A percentile compares a stretch with the other conserved stretches of the same genome.
Conservation (phyloP, 2,329 filamentous ascomycete species). For the Exophiala alcalophila region DNA sequence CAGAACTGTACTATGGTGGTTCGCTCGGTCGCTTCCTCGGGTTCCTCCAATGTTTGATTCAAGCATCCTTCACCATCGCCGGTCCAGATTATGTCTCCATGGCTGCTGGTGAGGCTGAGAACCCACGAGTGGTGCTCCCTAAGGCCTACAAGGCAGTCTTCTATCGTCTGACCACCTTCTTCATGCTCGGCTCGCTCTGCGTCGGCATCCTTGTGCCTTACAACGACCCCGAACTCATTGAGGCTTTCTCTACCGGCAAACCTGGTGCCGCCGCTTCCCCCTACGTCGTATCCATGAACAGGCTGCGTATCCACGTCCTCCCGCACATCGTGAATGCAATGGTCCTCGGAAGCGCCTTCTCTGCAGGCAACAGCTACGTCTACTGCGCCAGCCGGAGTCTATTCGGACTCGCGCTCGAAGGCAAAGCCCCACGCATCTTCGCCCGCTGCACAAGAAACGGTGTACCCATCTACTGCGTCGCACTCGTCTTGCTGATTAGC, state of each 20-base stretch:
- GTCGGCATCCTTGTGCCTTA: constrained; percentile 71
- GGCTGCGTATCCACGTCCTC: constrained; percentile 60
- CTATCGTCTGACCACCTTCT: constrained; percentile 72
- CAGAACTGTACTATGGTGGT: constrained; percentile 62
- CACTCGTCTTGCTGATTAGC: constrained; percentile 63
- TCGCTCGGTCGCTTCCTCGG: constrained; percentile 70
- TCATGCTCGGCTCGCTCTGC: constrained; percentile 69
- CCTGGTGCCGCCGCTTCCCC: constrained; percentile 68
- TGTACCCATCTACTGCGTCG: constrained; percentile 72
- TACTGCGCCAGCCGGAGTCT: constrained; percentile 68
- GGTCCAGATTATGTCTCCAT: constrained; percentile 65
- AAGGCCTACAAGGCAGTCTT: constrained; percentile 76
- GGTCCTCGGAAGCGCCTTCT: constrained; percentile 65
- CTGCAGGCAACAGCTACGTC: constrained; percentile 65
- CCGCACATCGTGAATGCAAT: constrained; percentile 72
- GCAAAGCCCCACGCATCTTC: constrained; percentile 64
- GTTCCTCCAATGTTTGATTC: constrained; percentile 71
- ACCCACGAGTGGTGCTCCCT: constrained; percentile 67
- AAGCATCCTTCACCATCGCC: constrained; percentile 65
- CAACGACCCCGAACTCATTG: constrained; percentile 59
- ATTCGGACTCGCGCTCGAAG: constrained; percentile 66
- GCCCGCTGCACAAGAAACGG: constrained; percentile 61
- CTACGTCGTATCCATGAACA: constrained; percentile 64
- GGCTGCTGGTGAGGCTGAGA: constrained; percentile 67
- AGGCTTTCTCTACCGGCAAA: constrained; percentile 57